phyloP scores from a whole-genome alignment of 345 rosid species.

The Abelmoschus esculentus region DNA sequence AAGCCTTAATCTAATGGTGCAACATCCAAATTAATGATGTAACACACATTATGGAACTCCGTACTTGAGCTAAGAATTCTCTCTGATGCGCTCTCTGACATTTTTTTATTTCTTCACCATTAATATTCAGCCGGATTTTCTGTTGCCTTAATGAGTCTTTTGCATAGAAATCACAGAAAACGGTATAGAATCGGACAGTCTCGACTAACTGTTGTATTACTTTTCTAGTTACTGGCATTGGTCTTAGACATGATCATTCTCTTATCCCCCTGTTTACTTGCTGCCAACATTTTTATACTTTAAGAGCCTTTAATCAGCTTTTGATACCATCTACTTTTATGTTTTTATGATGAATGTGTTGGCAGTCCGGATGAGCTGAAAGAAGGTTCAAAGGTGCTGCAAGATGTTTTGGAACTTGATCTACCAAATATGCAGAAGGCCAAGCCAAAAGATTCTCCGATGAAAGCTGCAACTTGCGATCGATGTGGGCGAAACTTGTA shows the following conservation, averaged over 20 bases:
- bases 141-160: neutral
- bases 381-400: conserved; percentile 61
- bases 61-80: neutral
- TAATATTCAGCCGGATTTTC: neutral
- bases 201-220: neutral
- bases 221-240: neutral
- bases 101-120: neutral
- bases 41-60: neutral
- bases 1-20: neutral
- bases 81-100: neutral
- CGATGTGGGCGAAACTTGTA: conserved; percentile 71
- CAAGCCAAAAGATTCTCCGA: conserved; percentile 33
- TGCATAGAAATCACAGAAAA: neutral
- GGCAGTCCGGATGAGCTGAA: conserved; percentile 68
- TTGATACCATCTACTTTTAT: neutral
- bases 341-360: neutral
- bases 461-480: conserved; percentile 44
- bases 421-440: conserved; percentile 44
- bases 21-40: neutral
- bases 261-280: neutral
- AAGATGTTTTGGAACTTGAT: conserved; percentile 69
- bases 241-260: neutral
- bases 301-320: neutral
- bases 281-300: neutral
- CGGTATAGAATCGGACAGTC: neutral